Evolutionary conservation across 2,329 filamentous ascomycete species (phyloP).

Genomic region (Calonectria naviculata): DNA sequence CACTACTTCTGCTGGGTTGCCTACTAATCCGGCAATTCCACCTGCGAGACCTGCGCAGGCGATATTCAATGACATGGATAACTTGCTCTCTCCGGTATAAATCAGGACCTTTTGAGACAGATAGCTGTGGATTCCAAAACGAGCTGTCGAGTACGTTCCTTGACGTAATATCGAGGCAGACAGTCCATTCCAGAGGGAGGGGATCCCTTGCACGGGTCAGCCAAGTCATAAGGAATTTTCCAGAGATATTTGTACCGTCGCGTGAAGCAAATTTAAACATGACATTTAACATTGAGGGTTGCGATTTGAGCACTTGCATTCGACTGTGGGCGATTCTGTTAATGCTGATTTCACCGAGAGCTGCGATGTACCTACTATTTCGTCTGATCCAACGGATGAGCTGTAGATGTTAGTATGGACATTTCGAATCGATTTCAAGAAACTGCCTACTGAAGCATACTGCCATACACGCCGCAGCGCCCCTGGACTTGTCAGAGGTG

Average conservation of each 20-base stretch:
- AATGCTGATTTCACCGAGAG: not conserved
- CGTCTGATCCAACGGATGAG: conserved; percentile 57
- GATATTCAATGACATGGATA: conserved; percentile 49
- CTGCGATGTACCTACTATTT: conserved; percentile 50
- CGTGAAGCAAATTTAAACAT: conserved; percentile 49
- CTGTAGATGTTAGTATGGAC: conserved; percentile 33
- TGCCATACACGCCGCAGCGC: conserved; percentile 57
- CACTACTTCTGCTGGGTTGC: conserved; percentile 58
- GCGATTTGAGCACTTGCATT: conserved; percentile 56
- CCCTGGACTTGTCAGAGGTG: conserved; percentile 38
- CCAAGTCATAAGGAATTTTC: not conserved
- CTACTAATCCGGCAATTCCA: conserved; percentile 55
- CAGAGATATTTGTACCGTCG: not conserved
- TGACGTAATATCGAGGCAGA: conserved; percentile 57
- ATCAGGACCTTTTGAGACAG: conserved; percentile 44
- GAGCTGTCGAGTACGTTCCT: conserved; percentile 56
- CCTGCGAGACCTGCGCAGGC: conserved; percentile 53
- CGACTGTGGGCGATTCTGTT: conserved; percentile 40
- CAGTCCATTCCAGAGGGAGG: conserved; percentile 55
- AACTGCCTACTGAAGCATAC: conserved; percentile 56
- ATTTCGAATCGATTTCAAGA: not conserved
- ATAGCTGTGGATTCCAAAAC: conserved; percentile 54
- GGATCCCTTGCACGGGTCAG: conserved; percentile 45
- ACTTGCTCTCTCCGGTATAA: conserved; percentile 41
- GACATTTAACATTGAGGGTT: conserved; percentile 52